phyloP scores from a whole-genome alignment of 192 early-diverging fungal species.

The Geosiphon pyriformis region DNA sequence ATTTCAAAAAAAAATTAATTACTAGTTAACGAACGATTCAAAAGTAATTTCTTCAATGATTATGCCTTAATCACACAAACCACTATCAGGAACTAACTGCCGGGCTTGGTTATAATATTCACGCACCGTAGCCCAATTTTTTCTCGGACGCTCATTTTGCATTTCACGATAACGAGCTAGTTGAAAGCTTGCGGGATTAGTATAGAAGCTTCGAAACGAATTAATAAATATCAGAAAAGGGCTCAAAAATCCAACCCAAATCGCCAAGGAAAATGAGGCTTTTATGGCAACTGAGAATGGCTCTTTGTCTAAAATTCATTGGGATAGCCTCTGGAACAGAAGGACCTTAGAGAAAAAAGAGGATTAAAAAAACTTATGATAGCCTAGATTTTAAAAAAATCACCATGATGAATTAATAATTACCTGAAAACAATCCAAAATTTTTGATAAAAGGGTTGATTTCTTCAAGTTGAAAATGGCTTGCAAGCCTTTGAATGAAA shows the following conservation, averaged over 20 bases:
- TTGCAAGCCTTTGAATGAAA: slow-evolving; percentile 39
- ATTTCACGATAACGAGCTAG: slow-evolving; percentile 60
- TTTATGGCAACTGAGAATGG: slow-evolving; percentile 43
- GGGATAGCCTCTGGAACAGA: slow-evolving; percentile 24
- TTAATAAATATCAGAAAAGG: slow-evolving; percentile 6
- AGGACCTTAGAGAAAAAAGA: slow-evolving; percentile 15
- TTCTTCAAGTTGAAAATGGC: slow-evolving; percentile 38
- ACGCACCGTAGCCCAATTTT: slow-evolving; percentile 51
- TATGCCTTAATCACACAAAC: too few relatives aligned
- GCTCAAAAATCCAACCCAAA: slow-evolving; percentile 39
- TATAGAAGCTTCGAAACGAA: neutral
- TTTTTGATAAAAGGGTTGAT: slow-evolving; percentile 30
- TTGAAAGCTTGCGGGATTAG: too few relatives aligned
- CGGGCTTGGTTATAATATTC: slow-evolving; percentile 63
- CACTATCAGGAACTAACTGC: slow-evolving; percentile 50
- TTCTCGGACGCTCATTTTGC: slow-evolving; percentile 44
- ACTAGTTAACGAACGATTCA: neutral
- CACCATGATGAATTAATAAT: neutral
- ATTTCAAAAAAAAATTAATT: neutral
- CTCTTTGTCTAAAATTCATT: slow-evolving; percentile 26
- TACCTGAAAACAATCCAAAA: slow-evolving; percentile 30
- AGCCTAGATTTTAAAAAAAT: neutral
- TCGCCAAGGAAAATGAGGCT: slow-evolving; percentile 64
- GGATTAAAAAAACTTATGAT: neutral
- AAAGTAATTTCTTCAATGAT: too few relatives aligned